Base-by-base conservation (phyloP, 306 rosid species). In the Begonia masoniana region DNA sequence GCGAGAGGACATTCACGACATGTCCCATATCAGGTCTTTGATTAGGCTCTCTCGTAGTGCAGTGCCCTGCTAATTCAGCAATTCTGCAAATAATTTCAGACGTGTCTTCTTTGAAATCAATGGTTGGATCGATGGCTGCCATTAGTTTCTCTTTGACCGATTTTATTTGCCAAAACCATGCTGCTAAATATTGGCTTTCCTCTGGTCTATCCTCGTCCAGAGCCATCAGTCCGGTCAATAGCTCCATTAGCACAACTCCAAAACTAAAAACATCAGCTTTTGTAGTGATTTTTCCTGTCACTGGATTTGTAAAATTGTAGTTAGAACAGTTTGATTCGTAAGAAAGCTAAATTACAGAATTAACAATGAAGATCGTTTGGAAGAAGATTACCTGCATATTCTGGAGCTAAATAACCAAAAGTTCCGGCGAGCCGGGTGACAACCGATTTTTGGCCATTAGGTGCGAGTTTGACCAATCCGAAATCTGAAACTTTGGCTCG, bases 1-100 rank as follows among this genome's bases (percentile, higher is more conserved):
- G 95, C 41, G 86, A 71, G 15, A 92, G 64, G 48, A 92, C 93
- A 51, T 76, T 86, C 48, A 92, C 99, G 3, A 95, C 99, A 10
- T 92, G 87, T 24, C 99, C 85, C 99, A 92, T 92, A 51, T 92
- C 99, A 9, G 99, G 99, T 56, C 99, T 65, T 51, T 92, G 99
- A 68, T 36, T 16, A 9, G 99, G 95, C 66, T 92, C 99, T 63
- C 99, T 83, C 15, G 96, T 93, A 42, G 96, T 79, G 93, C 99
- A 92, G 65, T 92, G 99, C 31, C 96, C 99, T 4, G 96, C 99
- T 63, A 92, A 77, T 62, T 92, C 96, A 0, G 93, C 84, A 51
- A 92, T 74, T 21, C 49, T 59, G 23, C 68, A 47, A 10, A 92
- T 64, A 75, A 80, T 86, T 53, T 83, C 96, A 7, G 69, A 76